phyloP scores from a whole-genome alignment of 192 early-diverging fungal species.

The Coemansia sp. region DNA sequence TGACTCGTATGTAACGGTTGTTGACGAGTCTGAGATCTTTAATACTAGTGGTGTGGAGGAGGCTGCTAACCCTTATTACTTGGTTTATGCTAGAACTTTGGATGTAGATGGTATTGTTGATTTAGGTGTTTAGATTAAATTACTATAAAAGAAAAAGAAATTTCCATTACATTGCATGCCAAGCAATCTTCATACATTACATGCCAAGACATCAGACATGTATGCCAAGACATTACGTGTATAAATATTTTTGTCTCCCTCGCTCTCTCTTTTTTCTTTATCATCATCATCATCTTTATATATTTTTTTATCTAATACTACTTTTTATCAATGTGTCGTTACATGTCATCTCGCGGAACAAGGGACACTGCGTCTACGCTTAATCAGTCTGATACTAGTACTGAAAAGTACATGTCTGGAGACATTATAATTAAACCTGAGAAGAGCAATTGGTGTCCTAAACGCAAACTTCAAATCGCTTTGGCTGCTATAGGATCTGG shows the following conservation, averaged over 20 bases:
- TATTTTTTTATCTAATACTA: neutral
- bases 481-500: constrained; percentile 19
- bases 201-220: neutral
- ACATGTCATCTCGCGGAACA: neutral
- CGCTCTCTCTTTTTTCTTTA: neutral
- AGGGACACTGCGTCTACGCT: constrained; percentile 9
- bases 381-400: neutral
- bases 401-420: constrained; percentile 10
- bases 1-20: constrained; percentile 68
- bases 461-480: constrained; percentile 16
- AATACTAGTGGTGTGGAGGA: constrained; percentile 53
- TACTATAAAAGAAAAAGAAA: neutral
- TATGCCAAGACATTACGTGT: neutral
- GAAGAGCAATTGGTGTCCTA: constrained; percentile 3
- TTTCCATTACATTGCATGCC: neutral
- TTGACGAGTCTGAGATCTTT: constrained; percentile 61
- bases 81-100: constrained; percentile 64
- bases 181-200: no score
- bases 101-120: constrained; percentile 23
- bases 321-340: neutral
- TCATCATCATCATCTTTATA: neutral
- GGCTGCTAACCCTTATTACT: constrained; percentile 67
- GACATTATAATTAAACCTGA: constrained; percentile 3
- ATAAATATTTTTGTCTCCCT: neutral
- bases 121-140: constrained; percentile 15